Conservation (phyloP, 306 rosid species). For the Malus domestica region DNA sequence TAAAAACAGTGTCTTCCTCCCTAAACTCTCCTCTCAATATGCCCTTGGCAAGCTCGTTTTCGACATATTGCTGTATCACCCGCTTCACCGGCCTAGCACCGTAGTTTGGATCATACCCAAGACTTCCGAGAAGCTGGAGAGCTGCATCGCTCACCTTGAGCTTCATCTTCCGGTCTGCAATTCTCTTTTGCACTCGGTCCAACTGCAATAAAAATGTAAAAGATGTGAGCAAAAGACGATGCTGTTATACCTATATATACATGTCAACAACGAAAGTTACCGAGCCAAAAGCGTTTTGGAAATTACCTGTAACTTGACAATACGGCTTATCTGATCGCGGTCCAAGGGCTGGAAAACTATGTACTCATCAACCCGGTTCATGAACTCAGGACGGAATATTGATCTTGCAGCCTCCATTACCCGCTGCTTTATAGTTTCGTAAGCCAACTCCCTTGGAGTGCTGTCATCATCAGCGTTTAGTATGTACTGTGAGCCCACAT, state of each 20-base stretch:
- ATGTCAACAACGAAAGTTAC: neutral
- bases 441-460: conserved; percentile 47
- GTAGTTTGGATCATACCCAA: conserved; percentile 89
- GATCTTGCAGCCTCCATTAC: conserved; percentile 96
- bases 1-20: conserved; percentile 62
- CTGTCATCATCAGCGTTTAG: conserved; percentile 64
- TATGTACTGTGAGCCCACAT: conserved; percentile 93
- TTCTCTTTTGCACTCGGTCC: conserved; percentile 83
- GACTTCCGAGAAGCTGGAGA: conserved; percentile 73
- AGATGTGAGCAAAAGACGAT: neutral
- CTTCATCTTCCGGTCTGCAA: conserved; percentile 82
- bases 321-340: conserved; percentile 71
- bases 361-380: conserved; percentile 94
- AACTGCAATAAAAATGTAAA: conserved; percentile 33
- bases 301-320: conserved; percentile 83
- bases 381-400: conserved; percentile 87
- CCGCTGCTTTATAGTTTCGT: conserved; percentile 76
- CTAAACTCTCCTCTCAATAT: conserved; percentile 88
- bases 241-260: neutral
- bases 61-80: conserved; percentile 87
- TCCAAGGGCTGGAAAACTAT: conserved; percentile 92
- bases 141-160: conserved; percentile 72
- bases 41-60: conserved; percentile 89
- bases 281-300: neutral
- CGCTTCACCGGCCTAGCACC: conserved; percentile 98